A percentile compares a stretch with the other conserved stretches of the same genome.
Conservation (phyloP, 169 alveolate species). For the Babesia bigemina region DNA sequence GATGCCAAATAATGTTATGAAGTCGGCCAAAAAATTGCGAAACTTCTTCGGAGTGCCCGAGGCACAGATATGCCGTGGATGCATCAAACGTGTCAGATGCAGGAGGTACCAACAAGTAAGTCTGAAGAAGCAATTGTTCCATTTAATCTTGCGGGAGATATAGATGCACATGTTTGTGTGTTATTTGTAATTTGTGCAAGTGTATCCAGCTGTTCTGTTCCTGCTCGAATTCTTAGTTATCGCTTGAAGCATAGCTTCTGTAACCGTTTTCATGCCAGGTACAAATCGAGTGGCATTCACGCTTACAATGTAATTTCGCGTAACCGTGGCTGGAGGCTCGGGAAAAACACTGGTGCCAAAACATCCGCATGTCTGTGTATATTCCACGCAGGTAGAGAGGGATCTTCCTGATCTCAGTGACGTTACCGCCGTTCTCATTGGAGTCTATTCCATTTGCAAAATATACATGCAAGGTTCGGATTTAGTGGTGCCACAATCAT, state of each 20-base stretch:
- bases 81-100: conserved; percentile 57
- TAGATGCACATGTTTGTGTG: background rate
- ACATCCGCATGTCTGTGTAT: background rate
- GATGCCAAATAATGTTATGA: conserved; percentile 67
- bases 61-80: conserved; percentile 63
- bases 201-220: background rate
- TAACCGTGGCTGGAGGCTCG: too few relatives aligned
- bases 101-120: conserved; percentile 64
- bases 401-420: conserved; percentile 64
- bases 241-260: too few relatives aligned
- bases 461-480: conserved; percentile 46
- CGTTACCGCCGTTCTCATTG: conserved; percentile 54
- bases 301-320: too few relatives aligned
- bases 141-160: background rate
- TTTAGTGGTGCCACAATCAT: conserved; percentile 48
- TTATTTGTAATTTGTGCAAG: background rate
- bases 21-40: conserved; percentile 59
- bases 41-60: conserved; percentile 69
- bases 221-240: too few relatives aligned
- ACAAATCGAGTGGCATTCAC: too few relatives aligned
- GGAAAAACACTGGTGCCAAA: background rate
- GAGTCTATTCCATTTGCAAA: conserved; percentile 55
- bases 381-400: conserved; percentile 24
- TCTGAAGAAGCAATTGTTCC: background rate
- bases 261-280: too few relatives aligned